These are phyloP conservation scores for Anastatica hierochuntica DNA, from an alignment of 345 rosid genomes.

Conservation along the genomic window DNA sequence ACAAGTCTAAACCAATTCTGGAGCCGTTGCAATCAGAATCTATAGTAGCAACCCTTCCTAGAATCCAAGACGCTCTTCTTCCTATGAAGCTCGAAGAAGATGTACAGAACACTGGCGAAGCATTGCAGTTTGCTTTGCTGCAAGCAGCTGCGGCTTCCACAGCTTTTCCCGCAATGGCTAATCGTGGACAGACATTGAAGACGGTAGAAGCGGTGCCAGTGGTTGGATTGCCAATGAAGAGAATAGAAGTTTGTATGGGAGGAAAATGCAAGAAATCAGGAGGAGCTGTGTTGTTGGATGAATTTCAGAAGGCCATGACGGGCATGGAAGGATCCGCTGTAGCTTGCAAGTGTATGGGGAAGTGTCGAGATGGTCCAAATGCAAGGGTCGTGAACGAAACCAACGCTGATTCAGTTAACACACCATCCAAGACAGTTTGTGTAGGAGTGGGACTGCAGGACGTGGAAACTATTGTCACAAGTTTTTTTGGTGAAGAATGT, in stretches of 20 bases:
- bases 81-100: slow-evolving; percentile 5
- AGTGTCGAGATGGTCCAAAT: slow-evolving; percentile 68
- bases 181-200: slow-evolving; percentile 7
- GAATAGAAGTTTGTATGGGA: slow-evolving; percentile 73
- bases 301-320: slow-evolving; percentile 40
- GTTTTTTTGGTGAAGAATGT: slow-evolving; percentile 25
- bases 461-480: slow-evolving; percentile 42
- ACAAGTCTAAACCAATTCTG: background rate
- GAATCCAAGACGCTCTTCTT: too few relatives aligned
- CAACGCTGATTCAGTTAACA: slow-evolving; percentile 19
- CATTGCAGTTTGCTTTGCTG: slow-evolving; percentile 19
- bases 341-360: slow-evolving; percentile 72
- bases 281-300: slow-evolving; percentile 41
- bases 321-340: slow-evolving; percentile 41
- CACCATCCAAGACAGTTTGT: slow-evolving; percentile 41
- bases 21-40: slow-evolving; percentile 7
- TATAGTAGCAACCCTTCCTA: background rate
- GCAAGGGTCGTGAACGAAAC: slow-evolving; percentile 31
- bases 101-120: too few relatives aligned
- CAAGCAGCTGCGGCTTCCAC: background rate
- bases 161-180: background rate
- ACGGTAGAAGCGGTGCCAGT: background rate
- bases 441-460: slow-evolving; percentile 64
- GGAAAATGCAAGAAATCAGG: slow-evolving; percentile 63
- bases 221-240: slow-evolving; percentile 26